phyloP scores from a whole-genome alignment of 768 basidiomycete species.

The Tricholoma sp. region DNA sequence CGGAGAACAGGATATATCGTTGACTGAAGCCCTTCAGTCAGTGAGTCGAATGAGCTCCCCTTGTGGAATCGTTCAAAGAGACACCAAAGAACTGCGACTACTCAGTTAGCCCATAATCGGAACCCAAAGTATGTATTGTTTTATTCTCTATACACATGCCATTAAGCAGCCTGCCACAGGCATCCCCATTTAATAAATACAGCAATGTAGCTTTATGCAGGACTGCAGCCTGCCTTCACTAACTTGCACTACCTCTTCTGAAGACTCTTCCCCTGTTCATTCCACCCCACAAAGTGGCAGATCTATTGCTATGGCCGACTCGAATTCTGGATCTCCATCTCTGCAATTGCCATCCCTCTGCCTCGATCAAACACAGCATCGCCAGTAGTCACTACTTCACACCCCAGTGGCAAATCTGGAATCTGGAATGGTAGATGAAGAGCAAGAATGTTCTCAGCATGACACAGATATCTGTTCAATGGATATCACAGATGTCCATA shows the following conservation, averaged over 20 bases:
- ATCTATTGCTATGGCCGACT: constrained; percentile 35
- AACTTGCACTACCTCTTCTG: constrained; percentile 55
- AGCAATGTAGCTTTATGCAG: constrained; percentile 58
- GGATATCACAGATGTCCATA: constrained; percentile 51
- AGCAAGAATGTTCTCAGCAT: constrained; percentile 27
- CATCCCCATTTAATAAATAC: constrained; percentile 57
- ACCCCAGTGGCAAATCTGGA: constrained; percentile 12
- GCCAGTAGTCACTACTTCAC: constrained; percentile 33
- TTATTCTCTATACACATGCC: neutral
- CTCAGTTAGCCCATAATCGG: constrained; percentile 54
- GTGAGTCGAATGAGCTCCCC: constrained; percentile 54
- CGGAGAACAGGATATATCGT: constrained; percentile 37
- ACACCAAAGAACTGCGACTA: constrained; percentile 52
- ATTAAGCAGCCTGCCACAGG: constrained; percentile 28
- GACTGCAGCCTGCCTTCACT: constrained; percentile 60
- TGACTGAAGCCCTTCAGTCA: constrained; percentile 54
- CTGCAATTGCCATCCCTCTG: constrained; percentile 43
- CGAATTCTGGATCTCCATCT: constrained; percentile 41
- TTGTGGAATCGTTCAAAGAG: constrained; percentile 25
- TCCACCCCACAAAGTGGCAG: constrained; percentile 59
- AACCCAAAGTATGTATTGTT: constrained; percentile 50
- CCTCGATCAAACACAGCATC: constrained; percentile 48
- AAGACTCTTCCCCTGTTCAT: constrained; percentile 53
- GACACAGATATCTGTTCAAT: constrained; percentile 37
- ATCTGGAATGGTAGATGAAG: constrained; percentile 13